Conservation (phyloP, 306 rosid genomes). For the Glycine tomentella region DNA sequence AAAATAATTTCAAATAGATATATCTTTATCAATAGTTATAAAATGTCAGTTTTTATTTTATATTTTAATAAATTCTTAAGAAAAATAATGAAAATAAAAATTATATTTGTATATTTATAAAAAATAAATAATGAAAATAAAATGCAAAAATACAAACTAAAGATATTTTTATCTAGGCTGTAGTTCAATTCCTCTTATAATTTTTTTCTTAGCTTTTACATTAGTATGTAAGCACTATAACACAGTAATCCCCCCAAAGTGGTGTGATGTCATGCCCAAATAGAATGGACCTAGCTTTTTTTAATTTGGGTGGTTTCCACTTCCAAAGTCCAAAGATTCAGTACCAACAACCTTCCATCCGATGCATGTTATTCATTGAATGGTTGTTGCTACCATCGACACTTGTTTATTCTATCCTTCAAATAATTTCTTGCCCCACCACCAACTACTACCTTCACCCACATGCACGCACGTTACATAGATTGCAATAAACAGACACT, state of each 20-base stretch:
- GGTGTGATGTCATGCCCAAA: slow-evolving; percentile 38
- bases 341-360: slow-evolving; percentile 27
- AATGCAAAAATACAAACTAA: background rate
- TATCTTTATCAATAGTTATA: too few relatives aligned
- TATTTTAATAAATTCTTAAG: too few relatives aligned
- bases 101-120: too few relatives aligned
- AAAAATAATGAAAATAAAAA: background rate
- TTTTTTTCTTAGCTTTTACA: background rate
- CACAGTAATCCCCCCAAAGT: slow-evolving; percentile 25
- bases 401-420: slow-evolving; percentile 10
- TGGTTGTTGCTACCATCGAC: slow-evolving; percentile 37
- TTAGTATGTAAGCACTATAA: background rate
- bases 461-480: slow-evolving; percentile 51
- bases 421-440: slow-evolving; percentile 46
- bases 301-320: slow-evolving; percentile 25
- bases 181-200: background rate
- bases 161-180: background rate
- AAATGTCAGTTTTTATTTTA: too few relatives aligned
- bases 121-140: too few relatives aligned
- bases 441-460: slow-evolving; percentile 33
- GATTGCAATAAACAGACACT: background rate
- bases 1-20: too few relatives aligned
- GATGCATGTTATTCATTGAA: slow-evolving; percentile 41
- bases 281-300: slow-evolving; percentile 24
- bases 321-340: slow-evolving; percentile 26